Base-by-base conservation (phyloP, 2,329 filamentous ascomycete species). In the Ophiostoma piceae region DNA sequence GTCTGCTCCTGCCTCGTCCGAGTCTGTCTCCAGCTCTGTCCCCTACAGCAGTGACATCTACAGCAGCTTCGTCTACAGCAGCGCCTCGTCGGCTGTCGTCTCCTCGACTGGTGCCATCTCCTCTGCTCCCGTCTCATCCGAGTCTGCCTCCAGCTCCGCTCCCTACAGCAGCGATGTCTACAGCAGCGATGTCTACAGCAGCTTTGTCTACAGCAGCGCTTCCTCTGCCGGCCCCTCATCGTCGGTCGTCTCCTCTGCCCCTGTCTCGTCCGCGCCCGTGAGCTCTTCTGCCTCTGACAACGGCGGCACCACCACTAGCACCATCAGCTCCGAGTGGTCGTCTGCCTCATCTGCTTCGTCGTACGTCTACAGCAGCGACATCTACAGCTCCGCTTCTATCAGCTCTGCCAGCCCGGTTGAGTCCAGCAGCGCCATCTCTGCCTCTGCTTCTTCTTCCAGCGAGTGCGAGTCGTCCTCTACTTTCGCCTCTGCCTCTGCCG, bases 351-450 rank as follows among this genome's bases (percentile, higher is more conserved):
- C 60, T 64, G 60, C 51, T 29, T 57, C 51, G 51, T 57, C 51
- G 7, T 57, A 57, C 41, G 26, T 54, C 29, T 68, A 57, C 66
- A 22, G 37, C 26, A 57, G 47, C 26, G 66, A 29, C 3, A 37
- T 26, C 35, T 22, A 41, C 64, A 66, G 64, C 64, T 51, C 22
- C 32, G 43, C 66, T 8, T 51, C 66, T 32, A 57, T 39, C 51
- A 70, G n/a, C 47, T 41, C 19, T 66, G 51, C 16, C 22, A 62
- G 51, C 67, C 67, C 67, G 2, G 67, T 68, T 47, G 66, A 62
- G 57, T 62, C 57, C 3, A 62, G 57, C 57, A 62, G 57, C 26
- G 57, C 57, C 12, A 6, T 32, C 22, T 67, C 66, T 47, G 26
- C 29, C 11, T 39, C 66, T 32, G 26, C 19, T 11, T 39, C n/a